These are phyloP conservation scores for Friedmanniomyces endolithicus DNA, from an alignment of 495 filamentous ascomycete species.

Conservation along the genomic window DNA sequence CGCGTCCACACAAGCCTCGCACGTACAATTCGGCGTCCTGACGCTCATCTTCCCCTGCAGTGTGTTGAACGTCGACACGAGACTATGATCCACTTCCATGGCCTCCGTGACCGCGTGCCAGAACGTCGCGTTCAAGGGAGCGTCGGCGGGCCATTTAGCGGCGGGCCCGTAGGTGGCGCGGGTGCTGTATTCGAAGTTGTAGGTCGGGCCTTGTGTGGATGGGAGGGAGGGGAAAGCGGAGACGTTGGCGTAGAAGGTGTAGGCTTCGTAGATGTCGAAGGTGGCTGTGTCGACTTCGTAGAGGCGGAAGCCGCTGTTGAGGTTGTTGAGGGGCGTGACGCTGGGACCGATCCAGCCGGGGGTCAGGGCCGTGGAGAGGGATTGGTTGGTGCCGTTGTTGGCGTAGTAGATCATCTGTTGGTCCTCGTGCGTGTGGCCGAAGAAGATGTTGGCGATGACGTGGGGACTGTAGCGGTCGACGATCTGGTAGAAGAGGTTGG, in stretches of 20 bases:
- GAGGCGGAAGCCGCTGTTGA: constrained; percentile 30
- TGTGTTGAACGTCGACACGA: constrained; percentile 41
- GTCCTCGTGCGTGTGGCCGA: constrained; percentile 30
- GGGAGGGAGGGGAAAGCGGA: constrained; percentile 12
- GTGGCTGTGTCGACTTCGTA: constrained; percentile 27
- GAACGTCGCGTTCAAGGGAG: constrained; percentile 45
- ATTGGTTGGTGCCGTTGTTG: constrained; percentile 27
- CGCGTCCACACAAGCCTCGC: constrained; percentile 36
- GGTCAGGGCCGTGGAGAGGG: constrained; percentile 21
- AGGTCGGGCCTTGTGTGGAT: constrained; percentile 24
- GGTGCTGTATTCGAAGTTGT: constrained; percentile 43
- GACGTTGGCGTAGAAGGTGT: constrained; percentile 30
- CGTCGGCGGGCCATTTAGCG: constrained; percentile 35
- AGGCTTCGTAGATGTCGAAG: constrained; percentile 29
- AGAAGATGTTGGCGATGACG: constrained; percentile 31
- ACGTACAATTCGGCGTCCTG: constrained; percentile 41
- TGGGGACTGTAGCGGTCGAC: constrained; percentile 28
- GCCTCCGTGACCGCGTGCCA: constrained; percentile 48
- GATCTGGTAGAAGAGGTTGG: constrained; percentile 31
- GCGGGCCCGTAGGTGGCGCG: constrained; percentile 39
- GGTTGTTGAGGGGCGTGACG: constrained; percentile 29
- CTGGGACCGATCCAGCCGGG: constrained; percentile 29
- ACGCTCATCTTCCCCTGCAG: constrained; percentile 43
- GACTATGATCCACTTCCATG: constrained; percentile 40
- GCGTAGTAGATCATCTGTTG: constrained; percentile 31